Base-by-base conservation (phyloP, 306 rosid genomes). In the Astragalus membranaceus region DNA sequence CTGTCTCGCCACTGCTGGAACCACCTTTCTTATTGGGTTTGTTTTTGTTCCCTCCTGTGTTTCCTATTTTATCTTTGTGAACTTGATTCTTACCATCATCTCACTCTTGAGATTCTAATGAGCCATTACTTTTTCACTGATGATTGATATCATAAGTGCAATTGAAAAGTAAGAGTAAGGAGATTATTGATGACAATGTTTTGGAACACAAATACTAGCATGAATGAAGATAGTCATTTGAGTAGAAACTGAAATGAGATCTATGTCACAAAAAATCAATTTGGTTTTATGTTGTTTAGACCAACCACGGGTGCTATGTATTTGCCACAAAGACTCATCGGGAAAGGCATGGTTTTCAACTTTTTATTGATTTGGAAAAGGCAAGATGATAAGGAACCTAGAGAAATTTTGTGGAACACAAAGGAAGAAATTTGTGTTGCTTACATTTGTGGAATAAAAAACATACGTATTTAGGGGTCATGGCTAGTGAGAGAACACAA, bases 1-100 rank as follows among this genome's bases (percentile, higher is more conserved):
- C 9, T 89, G 92, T 79, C 52, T 78, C 16, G 99, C 99, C 61
- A 95, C 97, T 58, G 99, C 97, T 1, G 99, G 92, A 82, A 95
- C 96, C 42, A 52, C 96, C 73, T 87, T 91, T 15, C 29, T 95
- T 37, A 54, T 95, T 10, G 99, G 99, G 99, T 95, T 74, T 78
- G 67, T 37, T 61, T 39, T 20, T 13, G 85, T 65, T 78, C 42
- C 49, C 69, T 35, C 72, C 41, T 57, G 47, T 23, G 26, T 64
- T 75, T 46, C 76, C 15, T 20, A 0, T 29, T 36, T 54, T 55
- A 4, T 47, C 57, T 12, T 48, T 62, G 37, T 66, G 32, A 42
- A 16, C 57, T 72, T 72, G 32, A 39, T 68, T 36, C 53, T 47
- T 39, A 33, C 13, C 7, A 8, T 37, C 15, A 5, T 62, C 7